phyloP scores from a whole-genome alignment of 2,329 filamentous ascomycete species.

The Aspergillus pseudoterreus region DNA sequence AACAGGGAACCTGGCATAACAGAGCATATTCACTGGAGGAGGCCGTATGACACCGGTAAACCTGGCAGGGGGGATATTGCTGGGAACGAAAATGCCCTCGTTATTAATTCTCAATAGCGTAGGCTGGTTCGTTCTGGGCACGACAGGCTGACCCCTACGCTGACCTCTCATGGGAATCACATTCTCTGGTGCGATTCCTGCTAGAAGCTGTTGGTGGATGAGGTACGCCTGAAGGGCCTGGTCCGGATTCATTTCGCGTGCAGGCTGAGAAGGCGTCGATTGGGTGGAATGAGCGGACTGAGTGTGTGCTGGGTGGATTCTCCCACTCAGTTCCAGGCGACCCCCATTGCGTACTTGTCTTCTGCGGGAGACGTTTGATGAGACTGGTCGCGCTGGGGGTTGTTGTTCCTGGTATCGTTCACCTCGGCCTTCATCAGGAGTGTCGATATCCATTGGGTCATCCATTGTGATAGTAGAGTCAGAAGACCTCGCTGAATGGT shows the following conservation, averaged over 20 bases:
- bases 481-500: background rate
- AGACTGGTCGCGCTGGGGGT: no score
- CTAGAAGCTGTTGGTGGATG: constrained; percentile 26
- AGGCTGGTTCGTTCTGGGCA: constrained; percentile 5
- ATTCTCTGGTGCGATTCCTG: constrained; percentile 21
- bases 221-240: constrained; percentile 22
- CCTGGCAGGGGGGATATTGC: constrained; percentile 16
- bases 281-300: no score
- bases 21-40: constrained; percentile 2
- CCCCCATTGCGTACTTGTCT: no score
- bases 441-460: background rate
- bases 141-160: background rate
- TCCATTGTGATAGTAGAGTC: background rate
- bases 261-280: no score
- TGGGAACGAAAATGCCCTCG: constrained; percentile 14
- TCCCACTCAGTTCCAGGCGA: no score
- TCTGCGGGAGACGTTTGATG: no score
- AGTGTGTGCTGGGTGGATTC: no score
- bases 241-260: background rate
- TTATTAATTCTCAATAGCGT: constrained; percentile 18
- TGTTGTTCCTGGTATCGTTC: background rate
- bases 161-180: constrained; percentile 17
- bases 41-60: constrained; percentile 16
- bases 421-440: background rate
- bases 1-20: background rate